Conservation (phyloP, 2,329 filamentous ascomycete genomes). For the Chaetomiaceae sp. region DNA sequence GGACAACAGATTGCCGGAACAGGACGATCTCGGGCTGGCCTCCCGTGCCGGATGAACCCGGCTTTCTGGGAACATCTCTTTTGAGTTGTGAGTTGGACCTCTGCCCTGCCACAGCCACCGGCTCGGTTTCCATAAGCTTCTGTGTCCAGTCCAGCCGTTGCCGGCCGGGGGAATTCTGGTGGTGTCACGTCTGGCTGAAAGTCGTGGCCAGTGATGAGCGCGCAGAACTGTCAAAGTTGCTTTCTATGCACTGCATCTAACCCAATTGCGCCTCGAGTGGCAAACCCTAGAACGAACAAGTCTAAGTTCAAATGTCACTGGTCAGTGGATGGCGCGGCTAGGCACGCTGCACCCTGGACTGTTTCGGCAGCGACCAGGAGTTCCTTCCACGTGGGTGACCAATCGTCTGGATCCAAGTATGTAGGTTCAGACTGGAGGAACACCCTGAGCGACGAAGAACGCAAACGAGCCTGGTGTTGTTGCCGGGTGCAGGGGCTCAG, state of each 20-base stretch:
- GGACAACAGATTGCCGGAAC: constrained; percentile 5
- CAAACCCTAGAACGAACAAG: not conserved
- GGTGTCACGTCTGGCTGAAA: not conserved
- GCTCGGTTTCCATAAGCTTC: not conserved
- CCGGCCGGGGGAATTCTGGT: not conserved
- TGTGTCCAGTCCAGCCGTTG: not conserved
- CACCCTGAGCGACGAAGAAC: no score
- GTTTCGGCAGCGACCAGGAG: constrained; percentile 7
- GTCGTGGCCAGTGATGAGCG: no score
- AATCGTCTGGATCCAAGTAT: constrained; percentile 4
- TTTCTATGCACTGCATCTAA: no score
- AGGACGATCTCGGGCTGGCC: not conserved
- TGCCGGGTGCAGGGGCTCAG: no score
- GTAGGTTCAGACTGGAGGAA: not conserved
- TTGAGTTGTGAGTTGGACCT: not conserved
- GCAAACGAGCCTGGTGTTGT: no score
- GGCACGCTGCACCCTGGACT: constrained; percentile 5
- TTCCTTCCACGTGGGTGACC: constrained; percentile 3
- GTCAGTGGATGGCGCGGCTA: constrained; percentile 5
- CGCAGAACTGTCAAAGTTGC: no score
- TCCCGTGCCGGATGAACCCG: constrained; percentile 6
- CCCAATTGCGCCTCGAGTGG: not conserved
- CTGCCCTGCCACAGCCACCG: not conserved
- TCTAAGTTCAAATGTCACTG: not conserved
- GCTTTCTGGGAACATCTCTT: not conserved